Conservation (phyloP, 2,329 filamentous ascomycete genomes). For the Didymellaceae sp. region DNA sequence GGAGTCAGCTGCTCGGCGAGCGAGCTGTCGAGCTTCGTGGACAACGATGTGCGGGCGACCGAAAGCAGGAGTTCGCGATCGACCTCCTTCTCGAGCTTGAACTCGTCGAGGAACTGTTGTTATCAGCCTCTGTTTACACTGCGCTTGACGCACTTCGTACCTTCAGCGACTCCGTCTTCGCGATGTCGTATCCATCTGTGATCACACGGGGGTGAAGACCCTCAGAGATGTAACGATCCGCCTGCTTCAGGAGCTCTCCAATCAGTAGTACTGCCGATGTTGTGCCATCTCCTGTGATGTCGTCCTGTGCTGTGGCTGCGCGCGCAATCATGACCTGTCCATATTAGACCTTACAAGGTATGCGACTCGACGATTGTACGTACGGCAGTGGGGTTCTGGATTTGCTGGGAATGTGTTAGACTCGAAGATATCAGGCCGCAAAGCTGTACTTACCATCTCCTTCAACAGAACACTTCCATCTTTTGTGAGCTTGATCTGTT, state of each 20-base stretch:
- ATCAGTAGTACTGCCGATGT: slow-evolving; percentile 95
- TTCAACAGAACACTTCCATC: slow-evolving; percentile 87
- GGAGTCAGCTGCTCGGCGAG: slow-evolving; percentile 92
- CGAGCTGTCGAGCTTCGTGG: slow-evolving; percentile 90
- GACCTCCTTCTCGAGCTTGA: slow-evolving; percentile 87
- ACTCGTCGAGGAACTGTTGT: slow-evolving; percentile 82
- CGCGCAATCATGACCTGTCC: slow-evolving; percentile 70
- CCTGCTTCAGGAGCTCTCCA: slow-evolving; percentile 96
- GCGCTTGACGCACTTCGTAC: slow-evolving; percentile 50
- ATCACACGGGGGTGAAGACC: slow-evolving; percentile 97
- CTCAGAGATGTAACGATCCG: slow-evolving; percentile 93
- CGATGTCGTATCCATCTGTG: slow-evolving; percentile 96
- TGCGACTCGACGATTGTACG: slow-evolving; percentile 18
- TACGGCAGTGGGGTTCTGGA: slow-evolving; percentile 97
- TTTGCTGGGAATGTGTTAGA: slow-evolving; percentile 65
- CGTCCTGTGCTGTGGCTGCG: slow-evolving; percentile 95
- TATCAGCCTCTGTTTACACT: slow-evolving; percentile 11
- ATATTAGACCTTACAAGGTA: slow-evolving; percentile 15
- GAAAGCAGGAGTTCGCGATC: slow-evolving; percentile 93
- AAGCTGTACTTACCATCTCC: slow-evolving; percentile 62
- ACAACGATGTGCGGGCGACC: slow-evolving; percentile 90
- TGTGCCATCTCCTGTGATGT: slow-evolving; percentile 97
- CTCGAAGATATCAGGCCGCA: background rate
- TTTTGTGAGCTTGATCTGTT: slow-evolving; percentile 96
- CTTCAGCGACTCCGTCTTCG: slow-evolving; percentile 90